Evolutionary conservation across 257 asterid genomes (phyloP).

Genomic region (Verbena officinalis): DNA sequence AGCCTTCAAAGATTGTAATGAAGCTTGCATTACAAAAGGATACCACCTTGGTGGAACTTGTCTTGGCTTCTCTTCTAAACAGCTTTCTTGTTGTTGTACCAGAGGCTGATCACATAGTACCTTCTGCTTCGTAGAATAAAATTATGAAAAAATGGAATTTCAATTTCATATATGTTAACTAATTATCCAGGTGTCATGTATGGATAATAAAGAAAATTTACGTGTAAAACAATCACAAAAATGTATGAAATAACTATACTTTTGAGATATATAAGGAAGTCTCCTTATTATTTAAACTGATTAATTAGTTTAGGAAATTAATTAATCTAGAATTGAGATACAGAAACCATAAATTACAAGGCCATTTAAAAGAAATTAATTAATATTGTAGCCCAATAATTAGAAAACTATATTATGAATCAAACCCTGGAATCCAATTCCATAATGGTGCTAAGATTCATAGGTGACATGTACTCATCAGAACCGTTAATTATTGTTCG

Average conservation of each 20-base stretch:
- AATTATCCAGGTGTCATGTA: no score
- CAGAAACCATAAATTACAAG: neutral
- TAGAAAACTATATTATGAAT: no score
- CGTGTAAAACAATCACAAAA: no score
- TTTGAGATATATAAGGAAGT: no score
- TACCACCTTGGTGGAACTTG: conserved; percentile 22
- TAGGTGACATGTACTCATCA: conserved; percentile 44
- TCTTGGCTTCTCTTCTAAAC: neutral
- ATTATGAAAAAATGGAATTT: no score
- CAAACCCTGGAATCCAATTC: conserved; percentile 41
- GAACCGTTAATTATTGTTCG: conserved; percentile 41
- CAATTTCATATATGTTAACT: no score
- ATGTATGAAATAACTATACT: no score
- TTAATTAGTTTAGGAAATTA: neutral
- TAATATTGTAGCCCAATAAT: no score
- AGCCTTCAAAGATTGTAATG: conserved; percentile 14
- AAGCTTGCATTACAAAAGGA: conserved; percentile 29
- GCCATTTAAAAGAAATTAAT: no score
- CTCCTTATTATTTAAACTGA: no score
- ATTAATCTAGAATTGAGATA: neutral
- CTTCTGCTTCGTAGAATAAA: neutral
- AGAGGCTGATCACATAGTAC: neutral
- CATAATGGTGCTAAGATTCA: conserved; percentile 59
- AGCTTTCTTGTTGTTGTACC: conserved; percentile 28
- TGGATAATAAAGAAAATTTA: no score